Conservation (phyloP, 768 basidiomycete genomes). For the Brasilioporus rufonigricans region DNA sequence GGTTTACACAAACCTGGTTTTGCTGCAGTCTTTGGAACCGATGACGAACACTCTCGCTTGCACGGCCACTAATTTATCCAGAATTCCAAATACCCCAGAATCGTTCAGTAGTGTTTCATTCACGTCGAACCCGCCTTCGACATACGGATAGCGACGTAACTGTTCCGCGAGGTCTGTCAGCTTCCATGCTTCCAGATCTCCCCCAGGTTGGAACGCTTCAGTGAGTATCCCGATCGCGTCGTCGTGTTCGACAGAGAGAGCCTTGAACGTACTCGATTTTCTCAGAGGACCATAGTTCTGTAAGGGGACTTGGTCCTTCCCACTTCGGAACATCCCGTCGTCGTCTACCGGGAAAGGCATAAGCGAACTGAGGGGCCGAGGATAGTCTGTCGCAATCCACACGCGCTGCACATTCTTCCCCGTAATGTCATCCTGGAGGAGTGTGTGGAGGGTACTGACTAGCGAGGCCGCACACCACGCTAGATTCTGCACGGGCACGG, state of each 20-base stretch:
- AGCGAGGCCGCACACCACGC: slow-evolving; percentile 50
- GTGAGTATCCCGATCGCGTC: slow-evolving; percentile 44
- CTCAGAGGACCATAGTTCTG: slow-evolving; percentile 5
- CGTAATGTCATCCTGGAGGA: slow-evolving; percentile 31
- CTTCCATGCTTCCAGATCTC: slow-evolving; percentile 39
- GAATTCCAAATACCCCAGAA: slow-evolving; percentile 49
- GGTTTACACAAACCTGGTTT: slow-evolving; percentile 39
- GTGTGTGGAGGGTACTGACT: slow-evolving; percentile 38
- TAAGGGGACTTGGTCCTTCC: background rate
- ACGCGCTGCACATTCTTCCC: slow-evolving; percentile 38
- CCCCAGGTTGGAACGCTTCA: slow-evolving; percentile 41
- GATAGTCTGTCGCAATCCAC: slow-evolving; percentile 60
- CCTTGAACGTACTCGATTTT: slow-evolving; percentile 48
- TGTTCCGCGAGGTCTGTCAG: slow-evolving; percentile 45
- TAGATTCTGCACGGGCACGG: slow-evolving; percentile 40
- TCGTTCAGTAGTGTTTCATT: slow-evolving; percentile 41
- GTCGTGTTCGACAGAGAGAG: slow-evolving; percentile 41
- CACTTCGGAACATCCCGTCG: background rate
- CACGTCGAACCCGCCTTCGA: slow-evolving; percentile 19
- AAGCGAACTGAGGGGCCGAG: slow-evolving; percentile 17
- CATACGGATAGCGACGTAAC: slow-evolving; percentile 23
- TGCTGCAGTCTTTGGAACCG: slow-evolving; percentile 45
- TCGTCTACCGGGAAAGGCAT: slow-evolving; percentile 17
- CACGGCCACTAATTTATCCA: slow-evolving; percentile 56
- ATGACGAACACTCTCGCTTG: slow-evolving; percentile 50